Conservation (phyloP, 2,329 filamentous ascomycete genomes). For the Aspergillus sp. region DNA sequence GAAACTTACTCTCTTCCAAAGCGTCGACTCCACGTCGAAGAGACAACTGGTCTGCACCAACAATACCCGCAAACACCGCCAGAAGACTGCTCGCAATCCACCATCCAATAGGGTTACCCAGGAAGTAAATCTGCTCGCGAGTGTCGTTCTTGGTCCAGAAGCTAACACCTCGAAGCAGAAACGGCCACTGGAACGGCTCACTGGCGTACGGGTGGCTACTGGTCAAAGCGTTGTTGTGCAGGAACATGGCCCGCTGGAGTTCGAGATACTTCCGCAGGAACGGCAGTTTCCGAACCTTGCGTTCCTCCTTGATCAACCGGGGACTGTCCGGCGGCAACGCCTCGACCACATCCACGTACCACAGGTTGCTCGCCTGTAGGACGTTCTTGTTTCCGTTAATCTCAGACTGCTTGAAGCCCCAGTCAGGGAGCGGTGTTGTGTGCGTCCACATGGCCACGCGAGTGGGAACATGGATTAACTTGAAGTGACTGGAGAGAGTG, state of each 20-base stretch:
- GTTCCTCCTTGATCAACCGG: slow-evolving; percentile 66
- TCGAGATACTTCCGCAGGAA: slow-evolving; percentile 95
- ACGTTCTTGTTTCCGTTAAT: slow-evolving; percentile 99
- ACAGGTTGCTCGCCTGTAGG: slow-evolving; percentile 80
- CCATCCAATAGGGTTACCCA: slow-evolving; percentile 95
- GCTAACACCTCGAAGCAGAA: slow-evolving; percentile 90
- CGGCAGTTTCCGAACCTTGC: slow-evolving; percentile 71
- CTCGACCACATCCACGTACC: slow-evolving; percentile 88
- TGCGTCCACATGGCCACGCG: slow-evolving; percentile 99
- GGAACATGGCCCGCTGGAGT: slow-evolving; percentile 96
- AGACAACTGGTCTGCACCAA: slow-evolving; percentile 87
- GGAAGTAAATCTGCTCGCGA: slow-evolving; percentile 94
- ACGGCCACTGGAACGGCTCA: slow-evolving; percentile 94
- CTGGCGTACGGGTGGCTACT: slow-evolving; percentile 95
- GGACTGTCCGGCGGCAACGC: slow-evolving; percentile 63
- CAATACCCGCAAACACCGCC: slow-evolving; percentile 85
- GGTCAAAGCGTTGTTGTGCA: slow-evolving; percentile 96
- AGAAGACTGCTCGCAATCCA: slow-evolving; percentile 90
- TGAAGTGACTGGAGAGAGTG: slow-evolving; percentile 87
- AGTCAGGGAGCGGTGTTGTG: slow-evolving; percentile 87
- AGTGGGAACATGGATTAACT: slow-evolving; percentile 85
- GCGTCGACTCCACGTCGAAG: slow-evolving; percentile 88
- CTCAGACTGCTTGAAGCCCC: slow-evolving; percentile 94
- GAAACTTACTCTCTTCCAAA: slow-evolving; percentile 75
- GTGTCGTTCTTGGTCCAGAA: slow-evolving; percentile 99